phyloP scores from a whole-genome alignment of 805 yeast species.

The Candida sanyiensis region DNA sequence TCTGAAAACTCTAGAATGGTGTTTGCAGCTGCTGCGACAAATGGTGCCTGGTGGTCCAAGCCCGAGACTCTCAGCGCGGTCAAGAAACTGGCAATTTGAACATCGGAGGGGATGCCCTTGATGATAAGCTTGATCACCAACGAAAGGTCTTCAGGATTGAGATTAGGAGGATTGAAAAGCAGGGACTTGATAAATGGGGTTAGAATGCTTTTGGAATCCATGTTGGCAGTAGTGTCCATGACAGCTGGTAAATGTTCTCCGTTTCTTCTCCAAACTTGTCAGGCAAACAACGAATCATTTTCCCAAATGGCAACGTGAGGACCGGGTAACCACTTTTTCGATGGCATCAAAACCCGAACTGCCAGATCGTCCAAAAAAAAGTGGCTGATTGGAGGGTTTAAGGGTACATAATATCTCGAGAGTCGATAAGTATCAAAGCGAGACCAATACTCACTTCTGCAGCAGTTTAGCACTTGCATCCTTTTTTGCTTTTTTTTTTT shows the following conservation, averaged over 20 bases:
- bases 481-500: too few species aligned
- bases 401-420: too few species aligned
- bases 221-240: neutral
- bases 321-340: too few species aligned
- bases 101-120: constrained; percentile 53
- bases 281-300: too few species aligned
- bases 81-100: constrained; percentile 74
- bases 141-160: constrained; percentile 60
- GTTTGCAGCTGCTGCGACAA: constrained; percentile 78
- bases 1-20: constrained; percentile 65
- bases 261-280: neutral
- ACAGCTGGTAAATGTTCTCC: neutral
- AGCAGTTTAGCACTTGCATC: too few species aligned
- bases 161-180: constrained; percentile 50
- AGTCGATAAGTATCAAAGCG: too few species aligned
- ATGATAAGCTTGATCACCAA: constrained; percentile 58
- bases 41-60: constrained; percentile 75
- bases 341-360: too few species aligned
- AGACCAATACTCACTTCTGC: too few species aligned
- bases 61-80: constrained; percentile 70
- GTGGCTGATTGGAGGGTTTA: too few species aligned
- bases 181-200: constrained; percentile 65
- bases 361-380: too few species aligned
- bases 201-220: constrained; percentile 14
- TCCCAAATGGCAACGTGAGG: too few species aligned